Conservation (phyloP, 306 rosid genomes). For the Vigna unguiculata region DNA sequence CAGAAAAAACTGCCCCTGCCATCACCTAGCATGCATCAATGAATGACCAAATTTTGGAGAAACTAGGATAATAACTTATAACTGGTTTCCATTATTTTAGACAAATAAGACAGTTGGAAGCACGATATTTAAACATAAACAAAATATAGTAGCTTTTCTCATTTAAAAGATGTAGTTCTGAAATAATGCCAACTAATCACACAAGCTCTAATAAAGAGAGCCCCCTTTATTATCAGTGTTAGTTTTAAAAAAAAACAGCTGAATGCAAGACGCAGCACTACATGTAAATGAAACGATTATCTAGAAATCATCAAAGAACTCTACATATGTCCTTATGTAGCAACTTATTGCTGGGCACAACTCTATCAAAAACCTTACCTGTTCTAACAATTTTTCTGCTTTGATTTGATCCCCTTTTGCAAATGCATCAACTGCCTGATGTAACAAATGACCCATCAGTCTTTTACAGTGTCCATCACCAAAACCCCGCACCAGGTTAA, state of each 20-base stretch:
- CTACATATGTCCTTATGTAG: slow-evolving; percentile 5
- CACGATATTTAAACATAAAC: slow-evolving; percentile 15
- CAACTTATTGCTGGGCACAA: slow-evolving; percentile 21
- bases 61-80: slow-evolving; percentile 5
- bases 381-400: slow-evolving; percentile 65
- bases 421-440: slow-evolving; percentile 83
- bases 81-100: slow-evolving; percentile 2
- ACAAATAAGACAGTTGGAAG: slow-evolving; percentile 23
- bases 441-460: slow-evolving; percentile 43
- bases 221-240: neutral
- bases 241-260: neutral
- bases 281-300: slow-evolving; percentile 2
- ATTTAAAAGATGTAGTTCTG: neutral
- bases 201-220: slow-evolving; percentile 12
- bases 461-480: slow-evolving; percentile 40
- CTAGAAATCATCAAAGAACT: slow-evolving; percentile 20
- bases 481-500: slow-evolving; percentile 18
- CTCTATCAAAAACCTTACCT: slow-evolving; percentile 55
- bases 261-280: neutral
- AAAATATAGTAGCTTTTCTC: slow-evolving; percentile 6
- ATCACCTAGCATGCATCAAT: slow-evolving; percentile 33
- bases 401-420: slow-evolving; percentile 59
- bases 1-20: slow-evolving; percentile 70
- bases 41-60: slow-evolving; percentile 12
- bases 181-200: slow-evolving; percentile 24